Evolutionary conservation across 2,329 filamentous ascomycete genomes (phyloP).

Genomic region (Ascochyta pisi): DNA sequence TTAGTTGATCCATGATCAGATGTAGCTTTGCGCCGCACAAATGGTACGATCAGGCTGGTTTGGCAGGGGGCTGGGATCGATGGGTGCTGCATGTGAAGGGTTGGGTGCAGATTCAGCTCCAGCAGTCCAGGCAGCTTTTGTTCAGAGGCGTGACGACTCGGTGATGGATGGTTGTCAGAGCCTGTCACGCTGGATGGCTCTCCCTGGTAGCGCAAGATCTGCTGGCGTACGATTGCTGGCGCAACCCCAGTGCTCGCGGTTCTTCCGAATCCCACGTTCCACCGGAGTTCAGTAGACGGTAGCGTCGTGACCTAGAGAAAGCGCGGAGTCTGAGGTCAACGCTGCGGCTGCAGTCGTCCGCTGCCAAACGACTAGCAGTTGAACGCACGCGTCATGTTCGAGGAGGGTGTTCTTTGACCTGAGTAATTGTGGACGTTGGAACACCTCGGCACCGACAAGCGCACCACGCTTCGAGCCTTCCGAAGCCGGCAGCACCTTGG

Average conservation of each 20-base stretch:
- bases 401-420: conserved; percentile 1
- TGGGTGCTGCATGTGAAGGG: conserved; percentile 5
- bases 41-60: conserved; percentile 5
- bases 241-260: conserved; percentile 21
- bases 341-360: conserved; percentile 8
- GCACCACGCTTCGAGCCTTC: conserved; percentile 3
- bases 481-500: conserved; percentile 7
- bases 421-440: conserved; percentile 12
- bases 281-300: conserved; percentile 6
- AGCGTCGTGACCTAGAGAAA: conserved; percentile 5
- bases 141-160: neutral
- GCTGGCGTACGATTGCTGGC: conserved; percentile 18
- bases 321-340: conserved; percentile 11
- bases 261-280: conserved; percentile 26
- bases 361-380: conserved; percentile 6
- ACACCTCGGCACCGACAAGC: conserved; percentile 20
- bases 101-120: conserved; percentile 1
- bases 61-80: neutral
- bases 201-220: conserved; percentile 17
- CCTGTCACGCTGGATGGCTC: conserved; percentile 5
- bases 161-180: conserved; percentile 5
- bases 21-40: conserved; percentile 1
- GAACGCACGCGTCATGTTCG: conserved; percentile 15
- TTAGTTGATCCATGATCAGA: conserved; percentile 15
- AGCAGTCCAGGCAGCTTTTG: conserved; percentile 2